A percentile compares a stretch with the other conserved stretches of the same genome.
These are phyloP conservation scores for Colletotrichum musae DNA, from an alignment of 2,329 filamentous ascomycete species.

Conservation along the genomic window DNA sequence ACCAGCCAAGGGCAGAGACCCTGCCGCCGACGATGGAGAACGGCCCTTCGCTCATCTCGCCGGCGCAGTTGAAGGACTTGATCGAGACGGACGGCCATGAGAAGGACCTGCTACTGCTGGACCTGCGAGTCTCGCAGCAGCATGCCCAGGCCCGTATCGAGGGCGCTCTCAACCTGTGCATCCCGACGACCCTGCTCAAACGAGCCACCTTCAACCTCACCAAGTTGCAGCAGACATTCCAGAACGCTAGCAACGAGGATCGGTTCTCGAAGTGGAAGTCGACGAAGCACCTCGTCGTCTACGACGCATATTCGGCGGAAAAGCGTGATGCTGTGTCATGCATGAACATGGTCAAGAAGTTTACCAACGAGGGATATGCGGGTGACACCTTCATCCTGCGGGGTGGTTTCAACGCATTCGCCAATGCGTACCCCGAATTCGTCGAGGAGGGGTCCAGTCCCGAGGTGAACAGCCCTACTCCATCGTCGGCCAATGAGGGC, in stretches of 20 bases:
- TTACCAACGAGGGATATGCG: conserved; percentile 84
- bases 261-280: conserved; percentile 84
- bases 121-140: conserved; percentile 89
- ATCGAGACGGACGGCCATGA: conserved; percentile 58
- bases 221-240: conserved; percentile 90
- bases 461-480: conserved; percentile 51
- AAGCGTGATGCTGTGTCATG: conserved; percentile 85
- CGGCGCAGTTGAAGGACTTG: conserved; percentile 69
- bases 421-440: conserved; percentile 74
- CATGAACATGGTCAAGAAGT: conserved; percentile 93
- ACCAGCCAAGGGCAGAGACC: conserved; percentile 62
- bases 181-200: conserved; percentile 94
- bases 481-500: conserved; percentile 62
- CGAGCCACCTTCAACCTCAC: conserved; percentile 90
- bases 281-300: conserved; percentile 85
- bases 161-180: conserved; percentile 92
- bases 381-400: conserved; percentile 82
- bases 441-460: conserved; percentile 67
- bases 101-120: conserved; percentile 77
- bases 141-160: conserved; percentile 81
- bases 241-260: conserved; percentile 76
- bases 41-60: conserved; percentile 66
- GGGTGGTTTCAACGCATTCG: conserved; percentile 86
- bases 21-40: conserved; percentile 65
- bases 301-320: conserved; percentile 83